Evolutionary conservation across 208 protist genomes (phyloP).

Genomic region (Leptomonas seymouri): DNA sequence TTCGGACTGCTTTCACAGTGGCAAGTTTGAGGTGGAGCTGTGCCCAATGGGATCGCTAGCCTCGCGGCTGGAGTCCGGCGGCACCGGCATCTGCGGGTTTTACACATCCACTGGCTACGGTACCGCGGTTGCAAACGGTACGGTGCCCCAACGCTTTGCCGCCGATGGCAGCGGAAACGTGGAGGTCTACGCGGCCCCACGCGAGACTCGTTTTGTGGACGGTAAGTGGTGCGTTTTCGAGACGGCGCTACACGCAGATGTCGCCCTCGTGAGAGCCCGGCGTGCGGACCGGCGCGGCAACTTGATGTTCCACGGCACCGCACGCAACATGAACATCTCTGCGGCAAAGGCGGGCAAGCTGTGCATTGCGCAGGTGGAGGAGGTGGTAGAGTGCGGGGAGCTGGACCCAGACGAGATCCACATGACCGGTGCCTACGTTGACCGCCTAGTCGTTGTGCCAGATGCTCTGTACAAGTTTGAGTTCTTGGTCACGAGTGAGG

Average conservation of each 20-base stretch:
- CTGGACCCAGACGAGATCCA: conserved; percentile 93
- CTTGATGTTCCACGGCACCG: conserved; percentile 81
- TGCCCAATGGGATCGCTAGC: conserved; percentile 95
- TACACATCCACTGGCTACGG: conserved; percentile 94
- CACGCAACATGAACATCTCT: conserved; percentile 93
- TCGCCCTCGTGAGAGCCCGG: conserved; percentile 92
- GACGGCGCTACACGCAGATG: conserved; percentile 88
- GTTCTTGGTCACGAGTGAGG: conserved; percentile 28
- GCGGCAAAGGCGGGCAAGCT: conserved; percentile 82
- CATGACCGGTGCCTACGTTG: conserved; percentile 93
- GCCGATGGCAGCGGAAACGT: conserved; percentile 74
- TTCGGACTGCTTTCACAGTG: conserved; percentile 88
- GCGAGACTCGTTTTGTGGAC: conserved; percentile 85
- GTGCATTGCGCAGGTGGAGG: conserved; percentile 95
- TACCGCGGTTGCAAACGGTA: conserved; percentile 79
- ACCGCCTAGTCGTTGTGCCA: conserved; percentile 82
- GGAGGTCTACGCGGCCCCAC: conserved; percentile 49
- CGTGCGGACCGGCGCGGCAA: conserved; percentile 88
- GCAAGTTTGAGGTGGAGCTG: conserved; percentile 95
- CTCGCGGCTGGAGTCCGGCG: conserved; percentile 90
- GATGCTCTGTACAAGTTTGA: conserved; percentile 31
- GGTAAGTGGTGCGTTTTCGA: conserved; percentile 91
- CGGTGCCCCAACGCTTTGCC: conserved; percentile 90
- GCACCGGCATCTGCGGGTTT: conserved; percentile 95
- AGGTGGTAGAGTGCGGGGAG: conserved; percentile 91